These are phyloP conservation scores for Nigrograna mackinnonii DNA, from an alignment of 2,329 filamentous ascomycete species.

Conservation along the genomic window DNA sequence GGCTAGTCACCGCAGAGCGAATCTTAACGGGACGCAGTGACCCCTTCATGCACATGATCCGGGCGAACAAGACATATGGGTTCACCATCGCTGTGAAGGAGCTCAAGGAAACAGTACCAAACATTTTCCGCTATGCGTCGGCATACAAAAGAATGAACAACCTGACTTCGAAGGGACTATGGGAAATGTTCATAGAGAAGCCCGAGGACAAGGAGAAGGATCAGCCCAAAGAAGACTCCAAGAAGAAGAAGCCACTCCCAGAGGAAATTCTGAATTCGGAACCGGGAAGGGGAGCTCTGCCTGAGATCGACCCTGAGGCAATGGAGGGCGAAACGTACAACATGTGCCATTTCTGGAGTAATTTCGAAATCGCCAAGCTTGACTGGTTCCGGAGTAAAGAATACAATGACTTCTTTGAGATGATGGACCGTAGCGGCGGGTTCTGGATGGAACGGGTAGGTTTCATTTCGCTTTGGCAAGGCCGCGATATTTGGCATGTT, in stretches of 20 bases:
- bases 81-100: conserved; percentile 99
- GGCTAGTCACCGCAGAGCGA: background rate
- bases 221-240: conserved; percentile 63
- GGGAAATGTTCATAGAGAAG: conserved; percentile 97
- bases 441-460: conserved; percentile 98
- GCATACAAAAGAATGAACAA: conserved; percentile 95
- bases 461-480: conserved; percentile 8
- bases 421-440: conserved; percentile 97
- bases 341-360: conserved; percentile 99
- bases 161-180: conserved; percentile 85
- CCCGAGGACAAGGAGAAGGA: conserved; percentile 62
- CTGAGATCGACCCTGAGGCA: conserved; percentile 82
- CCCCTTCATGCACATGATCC: conserved; percentile 93
- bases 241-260: conserved; percentile 70
- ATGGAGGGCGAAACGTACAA: conserved; percentile 99
- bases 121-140: conserved; percentile 98
- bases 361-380: conserved; percentile 95
- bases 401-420: conserved; percentile 97
- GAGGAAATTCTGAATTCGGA: conserved; percentile 82
- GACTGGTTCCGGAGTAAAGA: conserved; percentile 97
- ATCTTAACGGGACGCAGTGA: conserved; percentile 63
- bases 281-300: conserved; percentile 69
- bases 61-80: conserved; percentile 94
- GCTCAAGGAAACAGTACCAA: conserved; percentile 94
- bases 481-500: conserved; percentile 18